These are phyloP conservation scores for Polyporus tsugae DNA, from an alignment of 1,284 basidiomycete species.

Conservation along the genomic window DNA sequence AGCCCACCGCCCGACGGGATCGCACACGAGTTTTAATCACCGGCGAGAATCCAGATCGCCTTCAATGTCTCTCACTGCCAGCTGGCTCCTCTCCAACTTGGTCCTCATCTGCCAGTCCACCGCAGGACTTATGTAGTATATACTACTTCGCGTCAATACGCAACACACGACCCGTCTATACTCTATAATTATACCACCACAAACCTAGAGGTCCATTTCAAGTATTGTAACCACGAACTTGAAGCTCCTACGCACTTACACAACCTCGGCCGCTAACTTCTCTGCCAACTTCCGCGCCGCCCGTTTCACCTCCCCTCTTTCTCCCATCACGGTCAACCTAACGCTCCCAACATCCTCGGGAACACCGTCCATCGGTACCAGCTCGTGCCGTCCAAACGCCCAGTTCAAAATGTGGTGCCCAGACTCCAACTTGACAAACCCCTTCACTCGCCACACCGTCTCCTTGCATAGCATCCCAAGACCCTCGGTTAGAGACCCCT, in stretches of 20 bases:
- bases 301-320: slow-evolving; percentile 78
- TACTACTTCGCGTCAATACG: no score
- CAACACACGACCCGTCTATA: no score
- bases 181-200: no score
- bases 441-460: slow-evolving; percentile 81
- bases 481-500: slow-evolving; percentile 51
- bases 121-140: no score
- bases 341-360: slow-evolving; percentile 49
- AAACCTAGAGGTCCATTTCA: no score
- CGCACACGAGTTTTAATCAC: no score
- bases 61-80: no score
- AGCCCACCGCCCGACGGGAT: no score
- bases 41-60: no score
- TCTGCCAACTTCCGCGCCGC: slow-evolving; percentile 65
- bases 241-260: slow-evolving; percentile 14
- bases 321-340: slow-evolving; percentile 87
- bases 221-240: no score
- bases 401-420: slow-evolving; percentile 81
- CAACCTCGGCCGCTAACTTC: slow-evolving; percentile 51
- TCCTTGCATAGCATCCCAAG: slow-evolving; percentile 70
- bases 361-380: slow-evolving; percentile 53
- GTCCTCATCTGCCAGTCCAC: no score
- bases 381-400: slow-evolving; percentile 88
- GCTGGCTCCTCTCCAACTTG: no score
- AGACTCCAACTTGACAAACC: slow-evolving; percentile 70